Evolutionary conservation across 306 rosid species (phyloP).

Genomic region (Astragalus membranaceus): DNA sequence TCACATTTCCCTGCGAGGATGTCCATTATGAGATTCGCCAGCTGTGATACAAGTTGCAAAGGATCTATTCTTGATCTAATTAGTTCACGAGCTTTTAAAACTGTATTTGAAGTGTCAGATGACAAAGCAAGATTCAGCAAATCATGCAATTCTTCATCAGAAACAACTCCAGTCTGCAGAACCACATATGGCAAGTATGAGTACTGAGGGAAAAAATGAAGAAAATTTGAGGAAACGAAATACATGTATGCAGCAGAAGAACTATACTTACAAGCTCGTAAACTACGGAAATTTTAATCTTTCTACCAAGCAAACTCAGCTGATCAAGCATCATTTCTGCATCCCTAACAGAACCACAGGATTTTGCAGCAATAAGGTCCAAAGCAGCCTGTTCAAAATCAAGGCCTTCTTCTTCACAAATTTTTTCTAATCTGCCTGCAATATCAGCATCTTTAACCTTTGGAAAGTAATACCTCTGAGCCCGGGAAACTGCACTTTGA

Average conservation of each 20-base stretch:
- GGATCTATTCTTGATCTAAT: conserved; percentile 84
- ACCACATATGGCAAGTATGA: conserved; percentile 2
- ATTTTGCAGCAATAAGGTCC: conserved; percentile 62
- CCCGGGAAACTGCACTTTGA: conserved; percentile 54
- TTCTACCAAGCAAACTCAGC: conserved; percentile 76
- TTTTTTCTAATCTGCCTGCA: conserved; percentile 44
- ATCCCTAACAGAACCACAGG: conserved; percentile 80
- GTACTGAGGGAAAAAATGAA: not conserved
- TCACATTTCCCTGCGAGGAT: conserved; percentile 67
- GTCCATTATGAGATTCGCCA: conserved; percentile 86
- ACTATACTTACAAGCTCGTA: conserved; percentile 66
- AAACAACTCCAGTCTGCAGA: conserved; percentile 74
- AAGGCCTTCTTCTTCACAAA: conserved; percentile 59
- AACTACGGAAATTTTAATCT: conserved; percentile 48
- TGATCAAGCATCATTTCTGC: conserved; percentile 95
- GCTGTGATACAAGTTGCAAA: conserved; percentile 71
- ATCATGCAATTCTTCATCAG: conserved; percentile 74
- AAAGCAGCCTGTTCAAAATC: conserved; percentile 65
- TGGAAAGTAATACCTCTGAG: conserved; percentile 68
- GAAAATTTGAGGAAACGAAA: not conserved
- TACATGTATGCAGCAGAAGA: not conserved
- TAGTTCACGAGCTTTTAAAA: conserved; percentile 67
- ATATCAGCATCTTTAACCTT: conserved; percentile 65
- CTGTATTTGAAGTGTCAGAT: conserved; percentile 72
- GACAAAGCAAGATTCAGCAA: conserved; percentile 87